These are phyloP conservation scores for Rhododendron simsii DNA, from an alignment of 148 eudicot species.

Conservation along the genomic window DNA sequence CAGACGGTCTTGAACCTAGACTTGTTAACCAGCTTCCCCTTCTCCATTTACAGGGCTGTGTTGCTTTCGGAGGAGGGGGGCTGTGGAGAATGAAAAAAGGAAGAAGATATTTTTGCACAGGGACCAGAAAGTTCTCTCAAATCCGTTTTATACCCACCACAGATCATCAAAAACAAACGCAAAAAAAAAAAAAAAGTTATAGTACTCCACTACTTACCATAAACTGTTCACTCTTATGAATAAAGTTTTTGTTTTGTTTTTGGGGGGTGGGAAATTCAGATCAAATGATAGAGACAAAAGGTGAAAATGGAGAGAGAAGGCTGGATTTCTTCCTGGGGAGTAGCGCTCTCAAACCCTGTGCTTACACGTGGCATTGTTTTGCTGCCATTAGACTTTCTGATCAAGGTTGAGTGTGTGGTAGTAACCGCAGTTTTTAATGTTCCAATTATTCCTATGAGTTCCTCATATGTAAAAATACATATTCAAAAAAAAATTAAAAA, in stretches of 20 bases:
- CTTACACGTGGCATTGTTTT: background rate
- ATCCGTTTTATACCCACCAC: too few species aligned
- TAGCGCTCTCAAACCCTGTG: background rate
- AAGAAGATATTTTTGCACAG: too few species aligned
- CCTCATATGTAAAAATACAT: too few species aligned
- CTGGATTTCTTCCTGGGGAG: background rate
- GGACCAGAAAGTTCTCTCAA: too few species aligned
- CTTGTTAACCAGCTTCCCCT: background rate
- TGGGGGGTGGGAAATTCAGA: background rate
- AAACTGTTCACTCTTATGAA: background rate
- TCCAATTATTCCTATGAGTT: too few species aligned
- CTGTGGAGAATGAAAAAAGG: too few species aligned
- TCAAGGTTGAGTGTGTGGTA: background rate
- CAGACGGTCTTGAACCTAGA: conserved; percentile 55
- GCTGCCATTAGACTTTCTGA: background rate
- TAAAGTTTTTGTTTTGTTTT: background rate
- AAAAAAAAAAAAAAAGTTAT: too few species aligned
- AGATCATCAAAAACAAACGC: too few species aligned
- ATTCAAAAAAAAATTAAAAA: too few species aligned
- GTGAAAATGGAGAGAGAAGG: background rate
- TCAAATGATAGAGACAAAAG: background rate
- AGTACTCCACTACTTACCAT: background rate
- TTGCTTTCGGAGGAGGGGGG: background rate
- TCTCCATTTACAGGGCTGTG: background rate
- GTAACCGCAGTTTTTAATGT: too few species aligned